phyloP scores from a whole-genome alignment of 129 eudicot species.

The Arctium lappa region DNA sequence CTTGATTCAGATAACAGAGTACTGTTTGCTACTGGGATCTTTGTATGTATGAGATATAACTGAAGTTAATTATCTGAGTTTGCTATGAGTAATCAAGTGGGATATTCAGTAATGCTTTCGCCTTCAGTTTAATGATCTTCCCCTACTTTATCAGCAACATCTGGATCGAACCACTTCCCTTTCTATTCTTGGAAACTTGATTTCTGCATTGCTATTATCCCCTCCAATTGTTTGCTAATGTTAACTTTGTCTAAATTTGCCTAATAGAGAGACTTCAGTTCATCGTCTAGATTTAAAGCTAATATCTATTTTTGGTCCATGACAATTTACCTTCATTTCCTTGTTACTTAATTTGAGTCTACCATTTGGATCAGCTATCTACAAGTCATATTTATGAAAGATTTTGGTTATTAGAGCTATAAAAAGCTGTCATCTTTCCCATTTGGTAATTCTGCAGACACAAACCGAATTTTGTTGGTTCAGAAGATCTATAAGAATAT shows the following conservation, averaged over 20 bases:
- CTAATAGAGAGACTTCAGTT: not conserved
- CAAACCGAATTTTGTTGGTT: not conserved
- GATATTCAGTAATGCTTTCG: not conserved
- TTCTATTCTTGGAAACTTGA: not conserved
- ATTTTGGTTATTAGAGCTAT: not conserved
- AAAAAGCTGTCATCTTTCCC: not conserved
- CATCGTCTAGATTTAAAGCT: not conserved
- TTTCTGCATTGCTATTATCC: not conserved
- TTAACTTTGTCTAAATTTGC: not conserved
- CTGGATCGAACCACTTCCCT: not conserved
- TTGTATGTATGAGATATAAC: not conserved
- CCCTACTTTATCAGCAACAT: not conserved
- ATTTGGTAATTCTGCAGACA: not conserved
- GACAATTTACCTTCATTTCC: not conserved
- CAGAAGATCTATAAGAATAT: not conserved
- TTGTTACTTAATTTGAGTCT: not conserved
- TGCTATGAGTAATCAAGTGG: not conserved
- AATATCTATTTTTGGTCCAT: not conserved
- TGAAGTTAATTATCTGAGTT: not conserved
- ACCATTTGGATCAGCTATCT: not conserved
- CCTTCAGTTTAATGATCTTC: not conserved
- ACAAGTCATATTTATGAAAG: not conserved
- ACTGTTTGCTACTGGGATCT: not conserved
- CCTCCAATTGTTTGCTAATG: not conserved
- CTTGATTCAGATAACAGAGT: slow-evolving; percentile 2